Evolutionary conservation across 2,329 filamentous ascomycete genomes (phyloP).

Genomic region (Fusarium mexicanum): DNA sequence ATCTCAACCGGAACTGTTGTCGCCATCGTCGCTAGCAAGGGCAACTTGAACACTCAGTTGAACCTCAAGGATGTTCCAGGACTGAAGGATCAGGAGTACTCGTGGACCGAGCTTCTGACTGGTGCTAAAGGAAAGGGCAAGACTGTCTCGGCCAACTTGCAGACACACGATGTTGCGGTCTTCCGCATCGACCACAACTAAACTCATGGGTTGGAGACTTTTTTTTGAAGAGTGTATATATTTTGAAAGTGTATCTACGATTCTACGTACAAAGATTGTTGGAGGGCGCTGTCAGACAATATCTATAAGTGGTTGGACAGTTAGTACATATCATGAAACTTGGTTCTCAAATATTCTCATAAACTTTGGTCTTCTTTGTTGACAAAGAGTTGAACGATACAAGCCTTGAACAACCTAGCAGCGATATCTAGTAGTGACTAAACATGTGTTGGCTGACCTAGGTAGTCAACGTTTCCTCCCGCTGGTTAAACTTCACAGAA

Average conservation of each 20-base stretch:
- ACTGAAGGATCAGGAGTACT: constrained; percentile 12
- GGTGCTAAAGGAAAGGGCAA: constrained; percentile 18
- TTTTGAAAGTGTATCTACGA: background rate
- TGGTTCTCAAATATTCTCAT: background rate
- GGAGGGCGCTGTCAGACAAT: background rate
- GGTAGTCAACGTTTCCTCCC: too few species aligned
- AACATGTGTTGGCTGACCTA: background rate
- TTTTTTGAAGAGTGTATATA: background rate
- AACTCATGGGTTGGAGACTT: background rate
- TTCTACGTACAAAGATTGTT: background rate
- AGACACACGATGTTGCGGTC: constrained; percentile 15
- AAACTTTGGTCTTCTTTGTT: background rate
- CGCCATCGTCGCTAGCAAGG: constrained; percentile 17
- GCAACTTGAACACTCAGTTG: constrained; percentile 1
- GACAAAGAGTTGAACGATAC: background rate
- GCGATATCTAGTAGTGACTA: background rate
- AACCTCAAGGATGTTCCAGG: constrained; percentile 22
- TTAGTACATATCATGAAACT: background rate
- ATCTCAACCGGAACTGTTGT: constrained; percentile 19
- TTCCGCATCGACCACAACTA: constrained; percentile 16
- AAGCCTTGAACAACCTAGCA: too few species aligned
- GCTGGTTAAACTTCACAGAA: background rate
- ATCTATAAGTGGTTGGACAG: background rate
- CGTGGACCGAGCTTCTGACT: constrained; percentile 18
- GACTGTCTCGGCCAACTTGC: constrained; percentile 10